Percentiles rank a stretch among this genome's conserved stretches.
These are phyloP conservation scores for Candida gigantensis DNA, from an alignment of 1,139 yeast species.

Conservation along the genomic window DNA sequence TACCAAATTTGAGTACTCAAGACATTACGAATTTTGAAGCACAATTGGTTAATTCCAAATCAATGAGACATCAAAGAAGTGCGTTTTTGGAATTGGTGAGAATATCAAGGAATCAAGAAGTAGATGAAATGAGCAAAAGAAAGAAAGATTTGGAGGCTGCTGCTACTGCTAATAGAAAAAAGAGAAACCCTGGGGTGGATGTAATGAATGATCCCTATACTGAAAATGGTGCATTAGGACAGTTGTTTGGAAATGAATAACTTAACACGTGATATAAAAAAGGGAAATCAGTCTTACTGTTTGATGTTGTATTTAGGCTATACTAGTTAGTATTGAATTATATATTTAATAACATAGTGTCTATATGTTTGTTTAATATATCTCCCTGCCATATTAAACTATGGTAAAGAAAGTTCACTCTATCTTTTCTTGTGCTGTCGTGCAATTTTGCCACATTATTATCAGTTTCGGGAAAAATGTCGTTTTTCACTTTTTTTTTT, in stretches of 20 bases:
- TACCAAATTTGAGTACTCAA: constrained; percentile 46
- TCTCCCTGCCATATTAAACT: too few species aligned
- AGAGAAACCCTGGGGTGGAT: constrained; percentile 45
- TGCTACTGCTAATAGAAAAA: constrained; percentile 39
- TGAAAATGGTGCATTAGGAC: constrained; percentile 58
- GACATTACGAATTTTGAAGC: constrained; percentile 57
- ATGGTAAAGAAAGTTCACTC: too few species aligned
- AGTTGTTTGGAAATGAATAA: constrained; percentile 14
- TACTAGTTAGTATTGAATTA: too few species aligned
- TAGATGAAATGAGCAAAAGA: constrained; percentile 44
- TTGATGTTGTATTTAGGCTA: too few species aligned
- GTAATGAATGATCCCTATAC: constrained; percentile 68
- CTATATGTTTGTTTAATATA: too few species aligned
- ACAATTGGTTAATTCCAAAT: constrained; percentile 59
- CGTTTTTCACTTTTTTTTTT: too few species aligned
- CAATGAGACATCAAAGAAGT: constrained; percentile 72
- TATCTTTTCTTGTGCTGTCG: too few species aligned
- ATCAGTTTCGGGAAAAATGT: too few species aligned
- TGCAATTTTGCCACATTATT: too few species aligned
- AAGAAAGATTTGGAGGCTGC: constrained; percentile 52
- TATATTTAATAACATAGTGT: too few species aligned
- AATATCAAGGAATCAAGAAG: constrained; percentile 38
- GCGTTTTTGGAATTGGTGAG: constrained; percentile 68
- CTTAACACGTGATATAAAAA: too few species aligned
- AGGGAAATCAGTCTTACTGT: too few species aligned